A percentile compares a stretch with the other conserved stretches of the same genome.
Evolutionary conservation across 2,329 filamentous ascomycete genomes (phyloP).

Genomic region (Aspergillus vadensis): DNA sequence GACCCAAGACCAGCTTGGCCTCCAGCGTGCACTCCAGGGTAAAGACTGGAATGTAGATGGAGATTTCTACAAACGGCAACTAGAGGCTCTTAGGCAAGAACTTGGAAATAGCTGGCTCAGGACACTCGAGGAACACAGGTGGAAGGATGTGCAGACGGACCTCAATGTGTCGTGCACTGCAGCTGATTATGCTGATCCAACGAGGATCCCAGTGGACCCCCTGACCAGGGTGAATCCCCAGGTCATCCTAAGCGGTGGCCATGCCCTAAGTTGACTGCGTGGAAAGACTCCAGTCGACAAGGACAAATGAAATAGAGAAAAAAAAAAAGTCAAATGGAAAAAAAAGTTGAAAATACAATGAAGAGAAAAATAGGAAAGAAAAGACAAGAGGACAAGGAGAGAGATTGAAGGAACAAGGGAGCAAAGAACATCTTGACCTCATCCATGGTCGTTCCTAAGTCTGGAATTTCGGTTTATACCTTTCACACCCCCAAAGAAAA

Average conservation of each 20-base stretch:
- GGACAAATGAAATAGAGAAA: not conserved
- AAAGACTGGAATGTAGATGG: slow-evolving; percentile 55
- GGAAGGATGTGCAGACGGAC: slow-evolving; percentile 44
- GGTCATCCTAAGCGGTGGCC: slow-evolving; percentile 45
- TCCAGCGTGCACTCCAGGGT: slow-evolving; percentile 28
- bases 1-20: slow-evolving; percentile 18
- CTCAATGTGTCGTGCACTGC: slow-evolving; percentile 33
- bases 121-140: slow-evolving; percentile 75
- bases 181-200: slow-evolving; percentile 35
- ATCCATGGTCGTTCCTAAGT: not conserved
- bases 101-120: slow-evolving; percentile 87
- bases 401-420: not conserved
- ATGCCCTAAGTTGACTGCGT: slow-evolving; percentile 26
- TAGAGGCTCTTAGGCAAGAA: slow-evolving; percentile 81
- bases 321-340: not conserved
- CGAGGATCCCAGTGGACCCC: slow-evolving; percentile 34
- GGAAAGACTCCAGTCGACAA: not conserved
- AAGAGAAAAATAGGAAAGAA: not conserved
- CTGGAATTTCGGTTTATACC: not conserved
- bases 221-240: slow-evolving; percentile 41
- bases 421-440: slow-evolving; percentile 1
- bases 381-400: not conserved
- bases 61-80: slow-evolving; percentile 82
- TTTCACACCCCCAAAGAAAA: not conserved
- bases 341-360: not conserved